Evolutionary conservation across 306 rosid genomes (phyloP), one percentile per base, ranked within the genome.

Genomic region (Notholithocarpus densiflorus): DNA sequence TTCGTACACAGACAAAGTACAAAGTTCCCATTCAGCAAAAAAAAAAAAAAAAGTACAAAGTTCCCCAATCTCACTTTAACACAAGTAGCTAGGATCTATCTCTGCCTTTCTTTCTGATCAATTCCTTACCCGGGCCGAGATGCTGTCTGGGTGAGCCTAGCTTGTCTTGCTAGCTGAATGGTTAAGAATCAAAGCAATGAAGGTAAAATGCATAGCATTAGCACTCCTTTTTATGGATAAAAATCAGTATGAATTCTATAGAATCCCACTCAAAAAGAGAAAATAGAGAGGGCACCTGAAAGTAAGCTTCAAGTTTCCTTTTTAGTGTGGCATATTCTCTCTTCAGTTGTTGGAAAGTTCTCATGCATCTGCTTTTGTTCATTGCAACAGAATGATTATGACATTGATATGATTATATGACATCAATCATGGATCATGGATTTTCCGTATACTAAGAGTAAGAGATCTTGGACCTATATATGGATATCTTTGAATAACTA

Each of bases 261-360:
- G 6, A 79, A 61, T 26, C 69, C 7, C 54, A 76, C 40, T 48
- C 31, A n/a, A 59, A 64, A 64, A 29, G 70, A 6, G 26, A 19
- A 24, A 59, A 23, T 18, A 23, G 5, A 45, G 14, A 18, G 60
- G 48, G 71, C 77, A 92, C 98, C 94, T 92, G 97, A 83, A 94
- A 94, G 85, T 92, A 94, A 73, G 98, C 89, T 77, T 92, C 98
- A 79, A 94, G 97, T 76, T 89, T 94, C 90, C 87, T 94, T 76
- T 84, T 92, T 62, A 94, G 92, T 48, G 87, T 56, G 75, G 87
- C 81, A 86, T 94, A 89, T 78, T 94, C 98, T 79, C 71, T 92
- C 91, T 94, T 92, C 85, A 92, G 45, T 75, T 84, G 97, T 83
- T 89, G 97, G 84, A 94, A 90, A 57, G 90, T 83, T 87, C 84